These are phyloP conservation scores for Metarhizium anisopliae DNA, from an alignment of 2,329 filamentous ascomycete species.

Conservation along the genomic window DNA sequence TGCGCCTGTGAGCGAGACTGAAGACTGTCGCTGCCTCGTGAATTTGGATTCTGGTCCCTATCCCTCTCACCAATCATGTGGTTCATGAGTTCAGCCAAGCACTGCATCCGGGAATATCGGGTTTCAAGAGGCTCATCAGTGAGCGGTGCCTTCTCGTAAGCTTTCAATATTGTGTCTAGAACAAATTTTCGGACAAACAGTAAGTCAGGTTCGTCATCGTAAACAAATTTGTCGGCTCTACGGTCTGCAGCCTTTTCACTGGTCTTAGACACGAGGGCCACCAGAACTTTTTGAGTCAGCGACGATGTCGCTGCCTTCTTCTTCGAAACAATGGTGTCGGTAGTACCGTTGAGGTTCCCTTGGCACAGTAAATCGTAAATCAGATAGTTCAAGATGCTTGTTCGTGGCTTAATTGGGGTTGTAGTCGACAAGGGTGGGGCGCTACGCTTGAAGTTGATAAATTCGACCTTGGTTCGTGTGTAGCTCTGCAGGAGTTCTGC, in stretches of 20 bases:
- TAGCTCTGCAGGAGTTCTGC: conserved; percentile 87
- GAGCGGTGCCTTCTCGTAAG: conserved; percentile 78
- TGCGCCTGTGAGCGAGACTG: conserved; percentile 62
- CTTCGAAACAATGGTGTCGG: conserved; percentile 68
- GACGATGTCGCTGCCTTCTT: conserved; percentile 79
- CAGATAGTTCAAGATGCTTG: conserved; percentile 87
- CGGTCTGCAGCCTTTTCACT: conserved; percentile 61
- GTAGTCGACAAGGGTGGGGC: conserved; percentile 72
- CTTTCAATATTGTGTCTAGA: conserved; percentile 82
- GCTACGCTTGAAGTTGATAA: conserved; percentile 97
- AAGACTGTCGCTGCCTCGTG: conserved; percentile 28
- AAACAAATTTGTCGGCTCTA: conserved; percentile 47
- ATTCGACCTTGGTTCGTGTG: conserved; percentile 92
- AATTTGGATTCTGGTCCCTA: conserved; percentile 41
- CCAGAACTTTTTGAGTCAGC: conserved; percentile 79
- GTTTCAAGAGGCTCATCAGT: conserved; percentile 73
- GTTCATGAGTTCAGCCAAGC: conserved; percentile 83
- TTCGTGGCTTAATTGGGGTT: conserved; percentile 89
- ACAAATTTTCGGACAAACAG: conserved; percentile 92
- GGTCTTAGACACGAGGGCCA: conserved; percentile 81
- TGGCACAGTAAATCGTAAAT: conserved; percentile 66
- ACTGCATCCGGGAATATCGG: conserved; percentile 82
- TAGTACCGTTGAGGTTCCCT: conserved; percentile 54
- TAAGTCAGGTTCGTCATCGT: conserved; percentile 74
- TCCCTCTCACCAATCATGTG: conserved; percentile 81